Conservation (phyloP, 1,284 basidiomycete species). For the Malassezia obtusa region DNA sequence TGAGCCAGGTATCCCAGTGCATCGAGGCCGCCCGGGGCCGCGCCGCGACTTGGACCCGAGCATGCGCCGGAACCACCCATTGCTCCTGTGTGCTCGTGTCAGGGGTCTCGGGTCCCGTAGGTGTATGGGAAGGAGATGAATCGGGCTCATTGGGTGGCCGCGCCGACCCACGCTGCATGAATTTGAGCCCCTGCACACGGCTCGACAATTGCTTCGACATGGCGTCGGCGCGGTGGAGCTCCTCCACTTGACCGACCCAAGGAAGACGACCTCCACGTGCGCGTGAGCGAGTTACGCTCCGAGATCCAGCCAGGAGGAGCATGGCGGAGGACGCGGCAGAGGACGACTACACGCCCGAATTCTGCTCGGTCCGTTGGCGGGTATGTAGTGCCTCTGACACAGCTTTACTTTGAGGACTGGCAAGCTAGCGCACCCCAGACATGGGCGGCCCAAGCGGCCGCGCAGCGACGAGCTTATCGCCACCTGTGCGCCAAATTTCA, state of each 20-base stretch:
- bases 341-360: background rate
- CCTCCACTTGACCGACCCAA: background rate
- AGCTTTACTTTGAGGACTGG: slow-evolving; percentile 4
- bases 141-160: background rate
- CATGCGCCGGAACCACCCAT: slow-evolving; percentile 10
- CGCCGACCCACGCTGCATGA: slow-evolving; percentile 14
- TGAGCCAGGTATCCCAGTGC: slow-evolving; percentile 13
- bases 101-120: background rate
- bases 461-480: slow-evolving; percentile 16
- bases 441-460: background rate
- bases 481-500: background rate
- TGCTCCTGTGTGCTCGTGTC: slow-evolving; percentile 5
- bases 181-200: slow-evolving; percentile 18
- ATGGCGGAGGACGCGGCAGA: background rate
- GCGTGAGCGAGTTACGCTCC: no score
- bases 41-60: background rate
- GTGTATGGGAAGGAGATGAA: background rate
- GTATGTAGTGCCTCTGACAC: background rate
- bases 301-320: no score
- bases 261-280: background rate
- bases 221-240: background rate
- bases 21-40: background rate
- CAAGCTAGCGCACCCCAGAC: background rate
- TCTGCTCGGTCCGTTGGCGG: background rate
- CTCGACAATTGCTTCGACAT: slow-evolving; percentile 14